Conservation (phyloP, 169 alveolate species). For the Plasmodium gonderi region DNA sequence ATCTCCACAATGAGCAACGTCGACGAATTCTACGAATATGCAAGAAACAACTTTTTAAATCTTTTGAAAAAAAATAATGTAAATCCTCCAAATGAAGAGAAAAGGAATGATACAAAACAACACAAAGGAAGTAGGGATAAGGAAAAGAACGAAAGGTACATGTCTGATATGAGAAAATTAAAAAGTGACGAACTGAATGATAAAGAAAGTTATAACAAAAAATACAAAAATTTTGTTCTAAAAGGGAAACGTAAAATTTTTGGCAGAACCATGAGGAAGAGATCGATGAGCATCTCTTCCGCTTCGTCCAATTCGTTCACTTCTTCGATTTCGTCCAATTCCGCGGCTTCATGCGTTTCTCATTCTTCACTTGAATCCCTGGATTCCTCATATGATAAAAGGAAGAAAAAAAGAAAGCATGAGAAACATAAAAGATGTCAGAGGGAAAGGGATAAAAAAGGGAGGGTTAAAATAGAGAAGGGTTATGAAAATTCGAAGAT, state of each 20-base stretch:
- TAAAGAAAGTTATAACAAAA: conserved; percentile 52
- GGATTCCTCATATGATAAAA: not conserved
- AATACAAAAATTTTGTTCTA: conserved; percentile 45
- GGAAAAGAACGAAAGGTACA: conserved; percentile 10
- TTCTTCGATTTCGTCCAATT: not conserved
- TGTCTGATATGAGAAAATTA: conserved; percentile 43
- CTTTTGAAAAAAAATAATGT: conserved; percentile 47
- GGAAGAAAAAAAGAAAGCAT: conserved; percentile 10
- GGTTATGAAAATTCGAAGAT: not conserved
- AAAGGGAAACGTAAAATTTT: conserved; percentile 5
- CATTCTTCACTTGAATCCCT: not conserved
- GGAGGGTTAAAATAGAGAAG: not conserved
- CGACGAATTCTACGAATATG: conserved; percentile 75
- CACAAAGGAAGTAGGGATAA: conserved; percentile 27
- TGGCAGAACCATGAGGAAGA: not conserved
- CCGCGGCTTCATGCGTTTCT: not conserved
- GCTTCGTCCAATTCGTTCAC: not conserved
- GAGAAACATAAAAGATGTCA: conserved; percentile 9
- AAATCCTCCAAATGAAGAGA: conserved; percentile 5
- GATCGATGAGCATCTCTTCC: not conserved
- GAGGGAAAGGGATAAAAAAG: conserved; percentile 3
- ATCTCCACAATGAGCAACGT: conserved; percentile 49
- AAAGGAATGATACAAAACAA: not conserved
- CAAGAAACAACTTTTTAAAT: conserved; percentile 71
- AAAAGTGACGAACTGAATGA: conserved; percentile 41